These are phyloP conservation scores for Heliosperma pusillum DNA, from an alignment of 148 eudicot genomes.

Conservation along the genomic window DNA sequence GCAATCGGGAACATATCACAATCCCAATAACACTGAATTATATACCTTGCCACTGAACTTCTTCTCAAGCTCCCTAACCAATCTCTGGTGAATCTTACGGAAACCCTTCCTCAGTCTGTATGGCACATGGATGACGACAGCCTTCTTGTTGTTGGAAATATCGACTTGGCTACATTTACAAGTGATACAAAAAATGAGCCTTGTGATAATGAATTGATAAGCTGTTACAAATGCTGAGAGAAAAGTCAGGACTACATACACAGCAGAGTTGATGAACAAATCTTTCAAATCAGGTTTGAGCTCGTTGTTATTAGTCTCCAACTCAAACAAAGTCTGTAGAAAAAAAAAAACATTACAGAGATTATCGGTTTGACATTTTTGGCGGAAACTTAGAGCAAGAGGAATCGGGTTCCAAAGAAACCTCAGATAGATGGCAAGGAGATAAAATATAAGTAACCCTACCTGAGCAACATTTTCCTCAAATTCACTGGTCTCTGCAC, in stretches of 20 bases:
- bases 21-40: neutral
- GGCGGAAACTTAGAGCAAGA: too few species aligned
- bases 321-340: constrained; percentile 64
- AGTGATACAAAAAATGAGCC: neutral
- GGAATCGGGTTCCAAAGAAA: too few species aligned
- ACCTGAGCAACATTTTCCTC: constrained; percentile 86
- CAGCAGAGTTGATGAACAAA: constrained; percentile 70
- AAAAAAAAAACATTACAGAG: neutral
- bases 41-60: constrained; percentile 93
- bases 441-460: neutral
- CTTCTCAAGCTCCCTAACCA: constrained; percentile 87
- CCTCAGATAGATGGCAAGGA: neutral
- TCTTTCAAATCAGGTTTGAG: constrained; percentile 77
- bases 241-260: constrained; percentile 32
- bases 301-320: constrained; percentile 70
- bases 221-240: neutral
- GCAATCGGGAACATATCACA: neutral
- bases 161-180: constrained; percentile 53
- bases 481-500: constrained; percentile 56
- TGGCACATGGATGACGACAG: constrained; percentile 83
- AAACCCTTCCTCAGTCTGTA: constrained; percentile 75
- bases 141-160: constrained; percentile 67
- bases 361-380: neutral
- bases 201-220: neutral
- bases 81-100: constrained; percentile 71